A percentile compares a stretch with the other conserved stretches of the same genome.
These are phyloP conservation scores for Vanderwaltozyma tropicalis DNA, from an alignment of 805 yeast species.

Conservation along the genomic window DNA sequence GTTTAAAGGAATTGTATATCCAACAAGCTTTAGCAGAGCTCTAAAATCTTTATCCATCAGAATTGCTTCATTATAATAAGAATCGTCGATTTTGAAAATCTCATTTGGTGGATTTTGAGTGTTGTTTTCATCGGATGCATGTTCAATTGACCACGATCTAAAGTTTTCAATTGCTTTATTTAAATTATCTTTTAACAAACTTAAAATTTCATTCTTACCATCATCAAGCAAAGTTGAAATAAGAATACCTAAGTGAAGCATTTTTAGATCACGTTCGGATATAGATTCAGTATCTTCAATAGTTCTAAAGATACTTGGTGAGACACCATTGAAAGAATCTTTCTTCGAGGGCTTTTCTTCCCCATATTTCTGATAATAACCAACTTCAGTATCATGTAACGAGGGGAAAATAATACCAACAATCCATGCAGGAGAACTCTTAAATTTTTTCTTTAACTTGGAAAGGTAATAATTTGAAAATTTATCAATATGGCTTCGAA, in stretches of 20 bases:
- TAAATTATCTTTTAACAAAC: constrained; percentile 14
- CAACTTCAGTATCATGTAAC: constrained; percentile 35
- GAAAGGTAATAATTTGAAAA: constrained; percentile 59
- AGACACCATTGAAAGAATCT: constrained; percentile 9
- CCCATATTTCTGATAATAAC: constrained; percentile 35
- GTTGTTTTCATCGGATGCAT: constrained; percentile 5
- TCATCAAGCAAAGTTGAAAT: constrained; percentile 28
- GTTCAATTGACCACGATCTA: constrained; percentile 9
- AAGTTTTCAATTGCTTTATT: constrained; percentile 9
- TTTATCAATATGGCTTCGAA: constrained; percentile 52
- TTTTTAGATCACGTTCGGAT: constrained; percentile 14
- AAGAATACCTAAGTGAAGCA: constrained; percentile 24
- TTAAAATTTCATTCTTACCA: constrained; percentile 17
- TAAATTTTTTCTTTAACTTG: constrained; percentile 39
- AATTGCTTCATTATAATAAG: constrained; percentile 1
- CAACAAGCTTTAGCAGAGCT: constrained; percentile 16
- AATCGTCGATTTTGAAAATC: constrained; percentile 4
- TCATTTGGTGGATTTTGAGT: constrained; percentile 11
- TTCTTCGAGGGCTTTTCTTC: constrained; percentile 27
- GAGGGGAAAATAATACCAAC: constrained; percentile 62
- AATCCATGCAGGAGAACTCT: constrained; percentile 42
- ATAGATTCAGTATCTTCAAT: constrained; percentile 17
- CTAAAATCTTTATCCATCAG: constrained; percentile 21
- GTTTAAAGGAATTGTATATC: constrained; percentile 15
- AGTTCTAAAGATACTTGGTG: constrained; percentile 17